Conservation (phyloP, 2,329 filamentous ascomycete genomes). For the Furcasterigmium furcatum region DNA sequence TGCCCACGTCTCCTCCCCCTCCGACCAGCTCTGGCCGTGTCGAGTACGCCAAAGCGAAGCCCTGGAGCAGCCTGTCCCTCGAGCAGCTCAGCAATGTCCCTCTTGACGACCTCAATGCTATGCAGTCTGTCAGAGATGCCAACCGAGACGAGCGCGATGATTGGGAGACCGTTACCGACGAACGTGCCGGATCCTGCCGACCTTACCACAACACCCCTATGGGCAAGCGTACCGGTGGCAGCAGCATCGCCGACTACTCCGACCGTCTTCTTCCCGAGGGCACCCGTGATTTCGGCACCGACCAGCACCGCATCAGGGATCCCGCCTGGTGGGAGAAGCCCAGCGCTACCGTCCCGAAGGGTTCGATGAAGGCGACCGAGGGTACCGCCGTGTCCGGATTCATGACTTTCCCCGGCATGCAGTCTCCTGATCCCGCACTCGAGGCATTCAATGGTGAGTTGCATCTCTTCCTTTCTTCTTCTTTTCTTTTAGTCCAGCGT, state of each 20-base stretch:
- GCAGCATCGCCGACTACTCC: slow-evolving; percentile 14
- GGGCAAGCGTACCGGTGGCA: slow-evolving; percentile 11
- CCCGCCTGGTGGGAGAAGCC: slow-evolving; percentile 2
- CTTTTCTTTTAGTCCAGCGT: too few species aligned
- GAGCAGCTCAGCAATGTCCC: neutral
- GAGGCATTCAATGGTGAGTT: too few species aligned
- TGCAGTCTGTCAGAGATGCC: neutral
- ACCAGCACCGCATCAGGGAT: neutral
- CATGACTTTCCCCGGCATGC: too few species aligned
- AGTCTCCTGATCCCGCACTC: too few species aligned
- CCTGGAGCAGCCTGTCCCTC: neutral
- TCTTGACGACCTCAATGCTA: neutral
- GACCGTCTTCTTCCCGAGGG: slow-evolving; percentile 3
- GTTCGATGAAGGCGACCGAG: neutral
- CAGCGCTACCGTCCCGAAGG: neutral
- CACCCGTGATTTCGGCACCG: neutral
- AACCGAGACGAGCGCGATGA: slow-evolving; percentile 4
- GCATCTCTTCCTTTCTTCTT: too few species aligned
- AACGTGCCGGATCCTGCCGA: neutral
- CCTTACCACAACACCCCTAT: neutral
- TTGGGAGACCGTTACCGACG: slow-evolving; percentile 12
- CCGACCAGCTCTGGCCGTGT: neutral
- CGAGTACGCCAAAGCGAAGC: neutral
- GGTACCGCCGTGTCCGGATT: neutral
- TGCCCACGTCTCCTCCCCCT: slow-evolving; percentile 1